phyloP scores from a whole-genome alignment of 2,329 filamentous ascomycete genomes.

The Aspergillus fijiensis region DNA sequence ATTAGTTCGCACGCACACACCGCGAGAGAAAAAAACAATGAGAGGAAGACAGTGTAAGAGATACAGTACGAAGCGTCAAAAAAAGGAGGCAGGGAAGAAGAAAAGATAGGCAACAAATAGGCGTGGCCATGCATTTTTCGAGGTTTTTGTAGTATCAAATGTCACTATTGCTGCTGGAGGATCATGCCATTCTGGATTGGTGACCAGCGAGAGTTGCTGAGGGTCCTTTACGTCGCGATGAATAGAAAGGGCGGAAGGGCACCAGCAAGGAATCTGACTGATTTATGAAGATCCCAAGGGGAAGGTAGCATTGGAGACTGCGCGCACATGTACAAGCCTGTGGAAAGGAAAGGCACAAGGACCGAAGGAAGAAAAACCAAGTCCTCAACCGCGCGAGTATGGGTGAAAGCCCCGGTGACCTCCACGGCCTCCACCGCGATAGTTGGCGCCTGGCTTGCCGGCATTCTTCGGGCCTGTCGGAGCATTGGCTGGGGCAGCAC shows the following conservation, averaged over 20 bases:
- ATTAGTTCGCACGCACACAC: neutral
- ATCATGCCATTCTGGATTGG: neutral
- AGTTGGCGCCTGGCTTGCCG: slow-evolving; percentile 86
- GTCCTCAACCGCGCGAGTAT: slow-evolving; percentile 54
- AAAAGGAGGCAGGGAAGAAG: neutral
- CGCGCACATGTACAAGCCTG: neutral
- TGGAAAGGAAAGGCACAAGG: neutral
- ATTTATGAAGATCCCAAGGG: neutral
- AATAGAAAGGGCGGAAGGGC: neutral
- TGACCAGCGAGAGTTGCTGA: neutral
- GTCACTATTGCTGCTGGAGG: neutral
- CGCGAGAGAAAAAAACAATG: neutral
- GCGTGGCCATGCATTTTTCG: neutral
- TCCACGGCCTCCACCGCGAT: slow-evolving; percentile 82
- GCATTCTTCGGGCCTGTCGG: slow-evolving; percentile 97
- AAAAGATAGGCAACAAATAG: neutral
- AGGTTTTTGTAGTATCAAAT: neutral
- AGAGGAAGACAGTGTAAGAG: neutral
- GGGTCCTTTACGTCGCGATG: neutral
- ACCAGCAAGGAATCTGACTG: neutral
- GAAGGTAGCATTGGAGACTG: slow-evolving; percentile 1
- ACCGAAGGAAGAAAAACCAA: neutral
- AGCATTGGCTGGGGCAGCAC: slow-evolving; percentile 70
- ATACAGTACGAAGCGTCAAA: neutral
- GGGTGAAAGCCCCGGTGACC: slow-evolving; percentile 75